phyloP scores from a whole-genome alignment of 352 stramenopile genomes.

The Globisporangium cystogenes region DNA sequence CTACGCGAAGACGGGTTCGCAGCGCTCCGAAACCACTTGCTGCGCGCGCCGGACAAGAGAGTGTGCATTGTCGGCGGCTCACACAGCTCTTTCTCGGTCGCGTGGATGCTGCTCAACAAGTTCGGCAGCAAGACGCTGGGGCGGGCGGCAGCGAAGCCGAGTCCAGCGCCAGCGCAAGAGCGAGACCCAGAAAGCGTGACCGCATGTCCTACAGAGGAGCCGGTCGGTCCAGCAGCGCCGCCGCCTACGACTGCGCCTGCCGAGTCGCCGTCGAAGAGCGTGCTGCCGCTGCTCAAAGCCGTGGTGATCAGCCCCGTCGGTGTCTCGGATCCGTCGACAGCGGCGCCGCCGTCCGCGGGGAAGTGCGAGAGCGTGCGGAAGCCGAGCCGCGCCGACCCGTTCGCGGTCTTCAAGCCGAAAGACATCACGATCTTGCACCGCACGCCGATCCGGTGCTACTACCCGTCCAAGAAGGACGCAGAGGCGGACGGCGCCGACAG shows the following conservation, averaged over 20 bases:
- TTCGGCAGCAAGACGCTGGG: constrained; percentile 14
- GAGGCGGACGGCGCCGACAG: constrained; percentile 58
- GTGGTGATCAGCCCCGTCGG: constrained; percentile 8
- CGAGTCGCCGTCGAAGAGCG: constrained; percentile 7
- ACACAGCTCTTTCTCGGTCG: constrained; percentile 82
- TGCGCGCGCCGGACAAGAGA: constrained; percentile 40
- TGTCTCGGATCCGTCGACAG: constrained; percentile 4
- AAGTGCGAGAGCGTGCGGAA: constrained; percentile 16
- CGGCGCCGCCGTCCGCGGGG: constrained; percentile 7
- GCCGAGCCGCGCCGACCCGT: constrained; percentile 5
- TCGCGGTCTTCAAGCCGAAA: constrained; percentile 43
- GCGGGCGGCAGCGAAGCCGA: neutral
- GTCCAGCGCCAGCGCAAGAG: neutral
- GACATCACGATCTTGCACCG: constrained; percentile 83
- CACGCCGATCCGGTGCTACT: constrained; percentile 74
- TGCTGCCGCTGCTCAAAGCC: constrained; percentile 4
- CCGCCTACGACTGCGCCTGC: neutral
- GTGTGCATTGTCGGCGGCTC: constrained; percentile 81
- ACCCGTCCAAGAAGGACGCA: constrained; percentile 69
- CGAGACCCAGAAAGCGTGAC: neutral
- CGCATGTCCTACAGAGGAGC: neutral
- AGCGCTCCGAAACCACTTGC: constrained; percentile 35
- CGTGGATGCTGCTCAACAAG: constrained; percentile 74
- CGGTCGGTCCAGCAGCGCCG: neutral
- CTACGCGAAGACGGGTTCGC: constrained; percentile 57